Evolutionary conservation across 495 filamentous ascomycete genomes (phyloP).

Genomic region (Thozetella sp.): DNA sequence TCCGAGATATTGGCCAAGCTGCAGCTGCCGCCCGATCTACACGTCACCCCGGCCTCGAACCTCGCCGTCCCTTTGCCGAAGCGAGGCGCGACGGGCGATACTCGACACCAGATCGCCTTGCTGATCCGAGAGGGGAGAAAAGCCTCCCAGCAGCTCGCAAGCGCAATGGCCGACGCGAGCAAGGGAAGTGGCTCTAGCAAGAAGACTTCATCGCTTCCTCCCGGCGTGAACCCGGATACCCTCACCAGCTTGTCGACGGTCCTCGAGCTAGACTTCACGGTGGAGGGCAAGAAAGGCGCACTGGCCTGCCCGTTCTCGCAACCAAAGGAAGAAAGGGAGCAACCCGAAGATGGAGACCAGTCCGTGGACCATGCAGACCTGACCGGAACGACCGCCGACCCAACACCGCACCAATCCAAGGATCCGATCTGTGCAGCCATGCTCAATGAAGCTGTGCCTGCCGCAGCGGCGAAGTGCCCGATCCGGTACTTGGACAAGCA

Average conservation of each 20-base stretch:
- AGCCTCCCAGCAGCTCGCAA: conserved; percentile 46
- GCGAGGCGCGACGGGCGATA: conserved; percentile 32
- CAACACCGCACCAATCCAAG: conserved; percentile 41
- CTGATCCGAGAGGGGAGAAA: conserved; percentile 56
- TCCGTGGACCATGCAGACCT: conserved; percentile 18
- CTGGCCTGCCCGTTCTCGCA: conserved; percentile 62
- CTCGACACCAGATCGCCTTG: conserved; percentile 55
- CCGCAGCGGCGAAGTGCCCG: conserved; percentile 71
- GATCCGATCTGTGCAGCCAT: conserved; percentile 66
- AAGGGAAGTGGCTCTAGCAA: conserved; percentile 36
- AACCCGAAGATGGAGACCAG: conserved; percentile 4
- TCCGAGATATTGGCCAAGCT: conserved; percentile 54
- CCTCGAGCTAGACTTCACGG: conserved; percentile 68
- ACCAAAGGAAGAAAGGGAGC: conserved; percentile 21
- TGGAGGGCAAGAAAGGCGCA: conserved; percentile 60
- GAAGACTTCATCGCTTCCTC: conserved; percentile 36
- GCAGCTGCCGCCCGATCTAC: conserved; percentile 54
- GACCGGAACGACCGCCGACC: conserved; percentile 19
- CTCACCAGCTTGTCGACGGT: conserved; percentile 54
- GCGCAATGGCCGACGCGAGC: conserved; percentile 34
- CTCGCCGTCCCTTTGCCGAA: conserved; percentile 52
- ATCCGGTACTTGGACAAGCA: conserved; percentile 89
- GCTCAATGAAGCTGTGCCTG: conserved; percentile 52
- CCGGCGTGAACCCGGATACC: conserved; percentile 26
- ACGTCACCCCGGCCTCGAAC: conserved; percentile 38